Base-by-base conservation (phyloP, 2,329 filamentous ascomycete species). In the Amylocarpus encephaloides region DNA sequence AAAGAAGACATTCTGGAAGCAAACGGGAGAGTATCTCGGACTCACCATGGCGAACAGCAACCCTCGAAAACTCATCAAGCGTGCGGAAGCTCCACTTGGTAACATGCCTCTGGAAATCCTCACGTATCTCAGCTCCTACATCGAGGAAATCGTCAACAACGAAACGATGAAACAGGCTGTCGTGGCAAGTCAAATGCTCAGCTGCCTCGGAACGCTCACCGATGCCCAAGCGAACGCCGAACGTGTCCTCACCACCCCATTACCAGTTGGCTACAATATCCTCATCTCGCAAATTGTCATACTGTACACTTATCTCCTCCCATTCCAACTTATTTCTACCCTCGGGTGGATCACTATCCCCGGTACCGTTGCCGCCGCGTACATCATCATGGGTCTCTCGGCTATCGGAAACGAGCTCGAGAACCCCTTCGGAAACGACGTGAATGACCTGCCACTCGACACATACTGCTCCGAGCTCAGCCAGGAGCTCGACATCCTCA, bases 221-320 rank as follows among this genome's bases (percentile, higher is more conserved):
- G 88, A 94, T 57, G 78, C 83, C 49, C 73, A 89, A 58, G 79
- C 80, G 13, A 82, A 83, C 51, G 82, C 82, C 43, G 87, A 93
- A 63, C 84, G 88, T 55, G 83, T 94, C 16, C 79, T 92, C 30
- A 86, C 85, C 66, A 94, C 88, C 0, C 88, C 88, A 1, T 77
- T 94, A 0, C 88, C 88, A 2, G 78, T 89, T 49, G 88, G 88
- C 42, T 94, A 94, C 72, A 82, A 79, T 57, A 93, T 94, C 61
- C 81, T 87, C 61, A 91, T 93, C 66, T 82, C 83, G 16, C 88
- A 94, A 66, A 92, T 93, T 64, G 88, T 88, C 30, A 91, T 86
- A 81, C 78, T 90, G 46, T 94, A 93, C 69, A 82, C 93, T 47
- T 70, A 89, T 59, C 75, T 88, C 30, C 76, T 94, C 1, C 88